Evolutionary conservation across 768 basidiomycete genomes (phyloP).

Genomic region (Tricholoma terreum): DNA sequence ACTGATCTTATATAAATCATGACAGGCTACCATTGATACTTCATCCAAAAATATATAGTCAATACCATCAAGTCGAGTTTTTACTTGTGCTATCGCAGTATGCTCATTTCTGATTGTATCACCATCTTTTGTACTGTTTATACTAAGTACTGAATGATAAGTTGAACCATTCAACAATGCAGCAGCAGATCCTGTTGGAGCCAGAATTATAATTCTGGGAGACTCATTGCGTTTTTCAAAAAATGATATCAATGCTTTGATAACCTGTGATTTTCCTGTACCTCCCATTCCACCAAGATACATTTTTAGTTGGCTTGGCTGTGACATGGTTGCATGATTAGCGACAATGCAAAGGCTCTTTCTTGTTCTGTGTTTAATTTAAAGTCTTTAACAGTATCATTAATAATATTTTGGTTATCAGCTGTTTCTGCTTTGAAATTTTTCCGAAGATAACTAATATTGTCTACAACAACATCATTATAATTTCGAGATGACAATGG

Average conservation of each 20-base stretch:
- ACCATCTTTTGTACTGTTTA: conserved; percentile 2
- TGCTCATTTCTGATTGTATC: not conserved
- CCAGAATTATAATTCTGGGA: conserved; percentile 16
- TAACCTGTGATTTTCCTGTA: conserved; percentile 25
- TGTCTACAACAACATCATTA: not conserved
- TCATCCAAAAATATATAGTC: conserved; percentile 42
- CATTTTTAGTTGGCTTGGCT: conserved; percentile 15
- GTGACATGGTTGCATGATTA: conserved; percentile 9
- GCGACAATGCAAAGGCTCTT: conserved; percentile 24
- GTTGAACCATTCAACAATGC: conserved; percentile 24
- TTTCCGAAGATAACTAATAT: not conserved
- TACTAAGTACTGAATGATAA: conserved; percentile 22
- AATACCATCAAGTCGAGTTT: conserved; percentile 18
- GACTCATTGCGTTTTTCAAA: conserved; percentile 8
- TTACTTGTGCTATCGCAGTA: not conserved
- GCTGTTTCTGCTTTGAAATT: conserved; percentile 1
- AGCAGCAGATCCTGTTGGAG: conserved; percentile 26
- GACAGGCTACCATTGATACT: conserved; percentile 36
- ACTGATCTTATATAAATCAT: conserved; percentile 24
- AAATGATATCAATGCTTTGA: conserved; percentile 23
- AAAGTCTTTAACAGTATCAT: conserved; percentile 8
- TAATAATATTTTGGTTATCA: not conserved
- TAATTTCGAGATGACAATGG: not conserved
- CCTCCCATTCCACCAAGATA: conserved; percentile 27
- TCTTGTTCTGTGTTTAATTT: conserved; percentile 20